These are phyloP conservation scores for Debaryomyces castellii DNA, from an alignment of 805 yeast genomes.

Conservation along the genomic window DNA sequence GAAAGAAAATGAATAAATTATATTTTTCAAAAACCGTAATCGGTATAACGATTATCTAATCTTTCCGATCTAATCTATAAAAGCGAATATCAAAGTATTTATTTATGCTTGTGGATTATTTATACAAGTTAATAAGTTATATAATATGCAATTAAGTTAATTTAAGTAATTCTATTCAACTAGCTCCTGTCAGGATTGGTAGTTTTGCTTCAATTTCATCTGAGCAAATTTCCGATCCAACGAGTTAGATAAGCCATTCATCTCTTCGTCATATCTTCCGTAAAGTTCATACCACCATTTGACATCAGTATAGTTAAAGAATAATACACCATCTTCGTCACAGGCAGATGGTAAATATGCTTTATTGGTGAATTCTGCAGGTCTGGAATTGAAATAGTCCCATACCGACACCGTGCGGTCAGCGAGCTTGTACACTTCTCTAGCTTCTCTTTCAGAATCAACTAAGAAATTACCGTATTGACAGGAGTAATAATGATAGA, in stretches of 20 bases:
- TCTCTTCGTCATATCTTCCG: conserved; percentile 66
- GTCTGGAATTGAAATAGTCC: conserved; percentile 87
- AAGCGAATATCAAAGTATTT: neutral
- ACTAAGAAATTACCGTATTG: conserved; percentile 90
- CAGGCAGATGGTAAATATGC: conserved; percentile 27
- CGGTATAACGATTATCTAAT: neutral
- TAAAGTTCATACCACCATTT: conserved; percentile 89
- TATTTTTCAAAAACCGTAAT: neutral
- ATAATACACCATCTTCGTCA: conserved; percentile 42
- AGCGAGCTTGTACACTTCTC: conserved; percentile 32
- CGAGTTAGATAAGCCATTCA: conserved; percentile 43
- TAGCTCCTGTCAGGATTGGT: neutral
- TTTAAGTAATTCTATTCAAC: neutral
- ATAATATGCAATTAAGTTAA: neutral
- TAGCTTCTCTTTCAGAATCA: conserved; percentile 66
- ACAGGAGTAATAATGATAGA: conserved; percentile 88
- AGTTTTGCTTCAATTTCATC: conserved; percentile 22
- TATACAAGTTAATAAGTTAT: neutral
- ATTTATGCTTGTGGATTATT: neutral
- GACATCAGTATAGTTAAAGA: conserved; percentile 61
- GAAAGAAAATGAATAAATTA: neutral
- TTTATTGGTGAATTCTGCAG: conserved; percentile 63
- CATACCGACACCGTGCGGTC: conserved; percentile 74
- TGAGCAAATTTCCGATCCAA: conserved; percentile 42
- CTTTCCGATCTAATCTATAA: conserved; percentile 1